Conservation (phyloP, 106 monocot genomes). For the Dioscorea zingiberensis region DNA sequence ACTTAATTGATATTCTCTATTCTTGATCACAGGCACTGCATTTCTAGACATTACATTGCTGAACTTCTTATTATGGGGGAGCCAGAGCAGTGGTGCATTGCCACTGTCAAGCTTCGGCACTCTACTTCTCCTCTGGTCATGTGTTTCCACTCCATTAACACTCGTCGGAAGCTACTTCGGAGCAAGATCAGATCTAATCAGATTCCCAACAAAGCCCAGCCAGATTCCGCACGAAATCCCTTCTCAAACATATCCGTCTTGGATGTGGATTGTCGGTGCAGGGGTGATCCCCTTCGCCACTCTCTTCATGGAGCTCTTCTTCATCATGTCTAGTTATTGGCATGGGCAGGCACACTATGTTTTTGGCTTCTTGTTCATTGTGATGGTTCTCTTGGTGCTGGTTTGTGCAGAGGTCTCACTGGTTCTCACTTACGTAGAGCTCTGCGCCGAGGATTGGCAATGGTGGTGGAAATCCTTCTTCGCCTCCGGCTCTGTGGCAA, state of each 20-base stretch:
- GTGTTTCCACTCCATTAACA: slow-evolving; percentile 8
- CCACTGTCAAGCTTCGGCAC: slow-evolving; percentile 37
- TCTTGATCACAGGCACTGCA: slow-evolving; percentile 18
- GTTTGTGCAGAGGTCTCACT: slow-evolving; percentile 2
- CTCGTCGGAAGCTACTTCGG: slow-evolving; percentile 3
- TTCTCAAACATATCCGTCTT: not conserved
- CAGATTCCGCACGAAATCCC: not conserved
- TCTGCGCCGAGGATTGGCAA: slow-evolving; percentile 1
- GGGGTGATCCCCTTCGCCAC: slow-evolving; percentile 1
- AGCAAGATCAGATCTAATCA: not conserved
- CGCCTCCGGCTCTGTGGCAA: not conserved
- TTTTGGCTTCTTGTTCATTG: not conserved
- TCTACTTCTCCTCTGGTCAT: slow-evolving; percentile 48
- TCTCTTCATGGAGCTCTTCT: slow-evolving; percentile 2
- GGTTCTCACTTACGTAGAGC: not conserved
- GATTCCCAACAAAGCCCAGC: not conserved
- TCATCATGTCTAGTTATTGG: slow-evolving; percentile 5
- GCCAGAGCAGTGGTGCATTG: slow-evolving; percentile 49
- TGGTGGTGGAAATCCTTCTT: slow-evolving; percentile 2
- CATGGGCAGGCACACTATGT: not conserved
- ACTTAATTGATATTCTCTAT: too few species aligned
- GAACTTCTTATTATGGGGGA: slow-evolving; percentile 61
- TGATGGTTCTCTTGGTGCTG: not conserved
- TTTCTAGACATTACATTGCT: slow-evolving; percentile 38
- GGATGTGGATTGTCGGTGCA: not conserved